phyloP scores from a whole-genome alignment of 768 basidiomycete genomes.

The Glaciozyma antarctica region DNA sequence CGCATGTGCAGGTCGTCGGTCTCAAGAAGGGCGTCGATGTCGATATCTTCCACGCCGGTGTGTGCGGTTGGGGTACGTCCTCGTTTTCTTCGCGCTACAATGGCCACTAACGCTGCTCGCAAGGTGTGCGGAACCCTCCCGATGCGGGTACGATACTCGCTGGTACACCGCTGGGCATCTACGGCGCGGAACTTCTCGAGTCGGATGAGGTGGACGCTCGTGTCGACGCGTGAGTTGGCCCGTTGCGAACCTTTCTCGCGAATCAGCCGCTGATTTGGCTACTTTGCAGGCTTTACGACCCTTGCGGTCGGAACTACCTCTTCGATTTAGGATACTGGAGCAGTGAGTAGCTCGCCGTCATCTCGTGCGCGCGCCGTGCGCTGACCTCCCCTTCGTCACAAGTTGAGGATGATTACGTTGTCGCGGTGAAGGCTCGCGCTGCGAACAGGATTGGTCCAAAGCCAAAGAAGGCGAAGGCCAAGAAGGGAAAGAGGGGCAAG shows the following conservation, averaged over 20 bases:
- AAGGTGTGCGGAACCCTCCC: conserved; percentile 1
- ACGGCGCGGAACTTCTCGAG: conserved; percentile 14
- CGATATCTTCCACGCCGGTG: conserved; percentile 10
- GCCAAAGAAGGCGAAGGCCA: neutral
- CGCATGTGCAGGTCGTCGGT: conserved; percentile 8
- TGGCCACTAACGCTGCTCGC: too few species aligned
- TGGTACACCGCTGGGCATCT: conserved; percentile 13
- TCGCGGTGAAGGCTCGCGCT: conserved; percentile 7
- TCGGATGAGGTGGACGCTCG: neutral
- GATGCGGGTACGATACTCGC: neutral
- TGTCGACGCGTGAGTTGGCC: neutral
- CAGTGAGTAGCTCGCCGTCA: neutral
- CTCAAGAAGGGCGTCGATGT: neutral
- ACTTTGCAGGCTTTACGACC: neutral
- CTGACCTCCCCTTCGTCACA: neutral
- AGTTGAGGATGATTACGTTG: too few species aligned
- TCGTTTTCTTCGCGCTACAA: too few species aligned
- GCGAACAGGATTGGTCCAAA: neutral
- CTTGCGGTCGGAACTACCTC: conserved; percentile 8
- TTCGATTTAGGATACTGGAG: conserved; percentile 14
- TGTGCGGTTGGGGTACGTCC: conserved; percentile 16
- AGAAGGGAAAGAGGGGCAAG: neutral
- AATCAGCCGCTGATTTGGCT: too few species aligned
- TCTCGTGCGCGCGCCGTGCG: too few species aligned
- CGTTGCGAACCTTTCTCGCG: neutral